phyloP scores from a whole-genome alignment of 176 grass and related monocot genomes.

The Carex cristatella region DNA sequence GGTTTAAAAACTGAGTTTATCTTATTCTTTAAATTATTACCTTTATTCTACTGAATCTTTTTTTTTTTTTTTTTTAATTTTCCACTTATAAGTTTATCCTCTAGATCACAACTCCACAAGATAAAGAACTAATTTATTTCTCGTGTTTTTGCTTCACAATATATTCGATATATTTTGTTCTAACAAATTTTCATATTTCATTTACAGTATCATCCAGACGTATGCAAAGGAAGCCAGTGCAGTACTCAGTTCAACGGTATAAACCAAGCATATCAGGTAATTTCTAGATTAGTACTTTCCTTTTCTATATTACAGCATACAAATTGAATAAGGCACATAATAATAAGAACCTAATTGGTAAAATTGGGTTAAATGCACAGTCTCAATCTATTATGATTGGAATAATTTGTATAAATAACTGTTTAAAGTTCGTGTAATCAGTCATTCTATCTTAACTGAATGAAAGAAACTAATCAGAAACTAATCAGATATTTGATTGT shows the following conservation, averaged over 20 bases:
- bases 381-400: not conserved
- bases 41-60: too few species aligned
- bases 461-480: not conserved
- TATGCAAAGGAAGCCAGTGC: conserved; percentile 39
- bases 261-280: conserved; percentile 45
- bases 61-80: too few species aligned
- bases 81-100: too few species aligned
- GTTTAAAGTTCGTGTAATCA: not conserved
- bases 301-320: not conserved
- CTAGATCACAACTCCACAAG: too few species aligned
- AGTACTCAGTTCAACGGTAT: conserved; percentile 34
- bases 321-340: too few species aligned
- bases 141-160: not conserved
- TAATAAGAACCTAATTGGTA: too few species aligned
- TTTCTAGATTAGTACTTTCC: not conserved
- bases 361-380: too few species aligned
- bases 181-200: not conserved
- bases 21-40: too few species aligned
- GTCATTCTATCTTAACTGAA: not conserved
- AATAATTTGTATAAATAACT: not conserved
- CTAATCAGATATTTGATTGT: not conserved
- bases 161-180: not conserved
- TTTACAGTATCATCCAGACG: conserved; percentile 49
- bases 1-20: not conserved
- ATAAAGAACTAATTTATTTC: too few species aligned